Conservation (phyloP, 306 rosid genomes). For the Ammopiptanthus mongolicus region DNA sequence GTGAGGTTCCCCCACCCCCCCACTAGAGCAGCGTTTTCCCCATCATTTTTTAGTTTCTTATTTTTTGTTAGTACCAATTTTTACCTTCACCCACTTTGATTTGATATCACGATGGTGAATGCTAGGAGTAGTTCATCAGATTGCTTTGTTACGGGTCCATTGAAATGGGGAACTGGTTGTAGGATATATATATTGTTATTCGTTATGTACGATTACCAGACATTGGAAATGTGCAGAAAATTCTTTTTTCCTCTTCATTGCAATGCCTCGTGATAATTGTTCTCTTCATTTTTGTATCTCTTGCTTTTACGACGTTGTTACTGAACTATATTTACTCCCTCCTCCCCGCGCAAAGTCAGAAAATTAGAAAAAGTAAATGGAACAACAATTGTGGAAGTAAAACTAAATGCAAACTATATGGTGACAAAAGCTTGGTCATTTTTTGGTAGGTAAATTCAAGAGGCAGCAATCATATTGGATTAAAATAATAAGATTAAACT, state of each 20-base stretch:
- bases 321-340: not conserved
- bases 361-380: not conserved
- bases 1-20: slow-evolving; percentile 55
- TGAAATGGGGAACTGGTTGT: slow-evolving; percentile 67
- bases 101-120: slow-evolving; percentile 51
- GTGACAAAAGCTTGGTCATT: not conserved
- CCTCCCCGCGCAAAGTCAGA: not conserved
- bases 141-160: slow-evolving; percentile 63
- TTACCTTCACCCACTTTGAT: slow-evolving; percentile 38
- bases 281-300: not conserved
- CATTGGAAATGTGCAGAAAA: slow-evolving; percentile 88
- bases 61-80: slow-evolving; percentile 62
- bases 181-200: slow-evolving; percentile 67
- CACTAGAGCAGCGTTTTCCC: slow-evolving; percentile 43
- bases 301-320: not conserved
- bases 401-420: not conserved
- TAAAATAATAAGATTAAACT: no score
- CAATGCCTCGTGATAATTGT: not conserved
- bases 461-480: not conserved
- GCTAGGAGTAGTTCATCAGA: slow-evolving; percentile 74
- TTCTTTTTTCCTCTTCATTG: slow-evolving; percentile 44
- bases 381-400: not conserved
- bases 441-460: not conserved
- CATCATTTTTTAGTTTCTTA: slow-evolving; percentile 41
- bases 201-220: slow-evolving; percentile 69